Evolutionary conservation across 139 green algal genomes (phyloP), one percentile per base, ranked within the genome.

Genomic region (Pleodorina starrii): DNA sequence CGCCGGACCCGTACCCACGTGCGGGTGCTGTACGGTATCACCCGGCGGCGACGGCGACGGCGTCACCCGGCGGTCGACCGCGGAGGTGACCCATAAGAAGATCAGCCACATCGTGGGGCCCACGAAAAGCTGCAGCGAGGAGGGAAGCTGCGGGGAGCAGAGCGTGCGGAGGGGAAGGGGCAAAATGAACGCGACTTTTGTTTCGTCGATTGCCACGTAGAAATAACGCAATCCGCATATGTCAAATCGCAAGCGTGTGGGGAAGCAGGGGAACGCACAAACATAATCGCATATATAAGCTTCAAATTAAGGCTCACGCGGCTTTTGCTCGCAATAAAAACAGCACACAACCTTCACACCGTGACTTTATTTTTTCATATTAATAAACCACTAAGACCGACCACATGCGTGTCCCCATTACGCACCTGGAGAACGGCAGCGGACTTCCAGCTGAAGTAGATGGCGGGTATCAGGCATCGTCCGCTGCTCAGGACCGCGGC

Each of bases 371-470:
- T n/a, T n/a, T n/a, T n/a, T n/a, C n/a, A n/a, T n/a, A n/a, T n/a
- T n/a, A n/a, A n/a, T n/a, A n/a, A n/a, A n/a, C n/a, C n/a, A n/a
- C n/a, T n/a, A n/a, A n/a, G n/a, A n/a, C n/a, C n/a, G n/a, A n/a
- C n/a, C n/a, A n/a, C n/a, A n/a, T n/a, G n/a, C n/a, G n/a, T n/a
- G n/a, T n/a, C n/a, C n/a, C n/a, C n/a, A n/a, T n/a, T n/a, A n/a
- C 46, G 7, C n/a, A 82, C 74, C 74, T n/a, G 44, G 5, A 82
- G 44, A n/a, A 63, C 29, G 29, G 21, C 21, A 7, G 51, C 44
- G 29, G 74, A 12, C 74, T 63, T 82, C 74, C 74, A 82, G 46
- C 29, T 5, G 0, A 82, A 63, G n/a, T 82, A 82, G 6, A 43
- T 9, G 9, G 42, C 42, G 3, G n/a, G 27, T 9, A 43, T 82